Conservation (phyloP, 23 red algal species). For the Pyropia yezoensis region DNA sequence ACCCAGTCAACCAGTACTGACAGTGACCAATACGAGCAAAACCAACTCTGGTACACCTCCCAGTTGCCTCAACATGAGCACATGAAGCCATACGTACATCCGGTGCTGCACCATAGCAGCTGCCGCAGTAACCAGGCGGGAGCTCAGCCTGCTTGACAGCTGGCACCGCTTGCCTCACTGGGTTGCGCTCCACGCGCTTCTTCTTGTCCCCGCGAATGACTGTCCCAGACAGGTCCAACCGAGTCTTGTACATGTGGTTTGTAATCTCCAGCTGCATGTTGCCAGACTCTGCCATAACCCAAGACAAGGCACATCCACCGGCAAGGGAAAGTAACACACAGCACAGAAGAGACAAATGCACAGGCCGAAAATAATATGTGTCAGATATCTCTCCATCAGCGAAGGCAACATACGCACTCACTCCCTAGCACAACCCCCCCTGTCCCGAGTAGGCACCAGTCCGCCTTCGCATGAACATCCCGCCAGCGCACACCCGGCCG, state of each 20-base stretch:
- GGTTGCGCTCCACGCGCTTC: too few species aligned
- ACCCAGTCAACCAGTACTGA: not conserved
- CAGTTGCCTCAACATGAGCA: not conserved
- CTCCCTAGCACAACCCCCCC: not conserved
- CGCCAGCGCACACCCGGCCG: too few species aligned
- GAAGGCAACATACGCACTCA: too few species aligned
- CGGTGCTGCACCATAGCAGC: slow-evolving; percentile 4
- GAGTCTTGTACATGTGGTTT: slow-evolving; percentile 60
- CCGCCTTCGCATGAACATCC: not conserved
- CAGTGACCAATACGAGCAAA: not conserved
- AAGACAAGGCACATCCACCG: too few species aligned
- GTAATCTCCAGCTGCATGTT: slow-evolving; percentile 61
- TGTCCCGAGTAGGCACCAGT: not conserved
- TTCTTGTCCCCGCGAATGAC: slow-evolving; percentile 3
- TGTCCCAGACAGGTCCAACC: slow-evolving; percentile 38
- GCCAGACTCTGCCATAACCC: not conserved
- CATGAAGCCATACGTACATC: not conserved
- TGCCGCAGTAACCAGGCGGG: slow-evolving; percentile 7
- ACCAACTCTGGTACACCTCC: not conserved
- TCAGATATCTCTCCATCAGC: too few species aligned
- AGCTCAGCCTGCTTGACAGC: too few species aligned
- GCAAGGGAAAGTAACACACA: too few species aligned
- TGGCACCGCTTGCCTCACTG: too few species aligned
- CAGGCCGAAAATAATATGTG: too few species aligned
- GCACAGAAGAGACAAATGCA: too few species aligned